Percentiles rank a stretch among this genome's conserved stretches.
Conservation (phyloP, 2,329 filamentous ascomycete genomes). For the Calonectria crousiana region DNA sequence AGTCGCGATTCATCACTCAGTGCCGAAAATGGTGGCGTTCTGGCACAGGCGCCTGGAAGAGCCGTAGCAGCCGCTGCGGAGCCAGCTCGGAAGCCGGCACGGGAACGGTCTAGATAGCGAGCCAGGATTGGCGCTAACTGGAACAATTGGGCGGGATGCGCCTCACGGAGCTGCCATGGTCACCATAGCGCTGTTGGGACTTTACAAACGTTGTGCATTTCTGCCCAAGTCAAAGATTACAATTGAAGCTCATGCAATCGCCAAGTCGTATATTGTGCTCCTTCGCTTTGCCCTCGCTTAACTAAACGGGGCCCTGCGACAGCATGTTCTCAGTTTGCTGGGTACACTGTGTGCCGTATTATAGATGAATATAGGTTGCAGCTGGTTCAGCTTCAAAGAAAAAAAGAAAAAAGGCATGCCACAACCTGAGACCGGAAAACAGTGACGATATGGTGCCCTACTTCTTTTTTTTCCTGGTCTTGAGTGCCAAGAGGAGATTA, state of each 20-base stretch:
- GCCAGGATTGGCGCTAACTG: background rate
- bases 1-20: background rate
- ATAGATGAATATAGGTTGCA: background rate
- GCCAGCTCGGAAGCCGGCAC: background rate
- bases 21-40: background rate
- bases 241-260: background rate
- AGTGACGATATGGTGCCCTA: no score
- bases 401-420: background rate
- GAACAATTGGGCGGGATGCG: background rate
- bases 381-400: background rate
- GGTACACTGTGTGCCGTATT: background rate
- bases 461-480: no score
- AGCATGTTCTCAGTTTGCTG: no score
- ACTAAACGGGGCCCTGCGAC: background rate
- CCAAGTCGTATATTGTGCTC: background rate
- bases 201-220: no score
- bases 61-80: background rate
- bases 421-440: background rate
- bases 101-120: background rate
- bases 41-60: background rate
- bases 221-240: no score
- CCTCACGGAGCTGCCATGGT: no score
- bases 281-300: background rate
- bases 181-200: no score
- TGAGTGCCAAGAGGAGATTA: background rate